phyloP scores from a whole-genome alignment of 371 early-diverging fungal species.

The Syncephalis plumigaleata region DNA sequence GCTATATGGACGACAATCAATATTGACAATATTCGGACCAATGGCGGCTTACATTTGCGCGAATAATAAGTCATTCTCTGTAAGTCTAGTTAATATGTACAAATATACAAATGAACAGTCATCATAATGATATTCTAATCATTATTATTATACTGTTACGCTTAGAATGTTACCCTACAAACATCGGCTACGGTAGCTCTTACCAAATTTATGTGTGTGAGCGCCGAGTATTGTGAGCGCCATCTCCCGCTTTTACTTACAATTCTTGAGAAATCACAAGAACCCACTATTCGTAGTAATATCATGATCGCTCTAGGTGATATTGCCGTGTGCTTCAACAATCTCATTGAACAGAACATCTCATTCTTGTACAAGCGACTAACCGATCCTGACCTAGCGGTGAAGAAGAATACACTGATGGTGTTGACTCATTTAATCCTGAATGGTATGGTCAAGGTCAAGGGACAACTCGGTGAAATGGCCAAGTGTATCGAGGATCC shows the following conservation, averaged over 20 bases:
- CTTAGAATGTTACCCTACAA: slow-evolving; percentile 61
- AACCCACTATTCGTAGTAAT: slow-evolving; percentile 68
- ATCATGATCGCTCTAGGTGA: slow-evolving; percentile 93
- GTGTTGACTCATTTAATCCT: slow-evolving; percentile 90
- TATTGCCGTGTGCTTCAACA: slow-evolving; percentile 87
- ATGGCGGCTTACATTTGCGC: slow-evolving; percentile 63
- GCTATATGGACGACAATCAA: slow-evolving; percentile 52
- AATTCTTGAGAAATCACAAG: slow-evolving; percentile 63
- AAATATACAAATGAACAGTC: no score
- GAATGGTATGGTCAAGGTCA: slow-evolving; percentile 97
- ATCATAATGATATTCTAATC: neutral
- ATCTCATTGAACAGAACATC: slow-evolving; percentile 86
- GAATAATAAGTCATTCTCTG: slow-evolving; percentile 59
- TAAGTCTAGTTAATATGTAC: no score
- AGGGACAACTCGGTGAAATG: slow-evolving; percentile 93
- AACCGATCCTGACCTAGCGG: slow-evolving; percentile 50
- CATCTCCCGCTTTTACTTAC: slow-evolving; percentile 82
- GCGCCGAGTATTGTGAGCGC: slow-evolving; percentile 77
- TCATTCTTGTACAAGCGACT: slow-evolving; percentile 80
- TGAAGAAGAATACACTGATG: slow-evolving; percentile 93
- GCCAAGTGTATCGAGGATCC: slow-evolving; percentile 85
- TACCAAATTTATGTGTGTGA: slow-evolving; percentile 92
- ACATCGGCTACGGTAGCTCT: slow-evolving; percentile 68
- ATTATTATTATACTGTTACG: neutral
- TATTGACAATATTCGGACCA: slow-evolving; percentile 68